Evolutionary conservation across 176 grass and related monocot genomes (phyloP).

Genomic region (Thinopyrum elongatum): DNA sequence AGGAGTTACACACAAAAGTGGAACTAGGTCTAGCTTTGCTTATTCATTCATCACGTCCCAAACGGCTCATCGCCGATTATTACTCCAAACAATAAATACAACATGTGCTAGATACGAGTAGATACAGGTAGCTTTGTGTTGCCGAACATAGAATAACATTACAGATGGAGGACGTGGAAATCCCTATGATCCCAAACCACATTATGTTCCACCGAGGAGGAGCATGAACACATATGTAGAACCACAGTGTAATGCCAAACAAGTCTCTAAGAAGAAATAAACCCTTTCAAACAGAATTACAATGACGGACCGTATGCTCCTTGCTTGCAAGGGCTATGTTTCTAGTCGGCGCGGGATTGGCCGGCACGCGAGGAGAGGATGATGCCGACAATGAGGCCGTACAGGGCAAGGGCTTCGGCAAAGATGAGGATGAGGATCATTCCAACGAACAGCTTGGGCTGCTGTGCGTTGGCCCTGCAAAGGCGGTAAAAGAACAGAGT

Average conservation of each 20-base stretch:
- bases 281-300: not conserved
- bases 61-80: conserved; percentile 18
- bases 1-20: not conserved
- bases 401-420: conserved; percentile 42
- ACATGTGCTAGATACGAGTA: not conserved
- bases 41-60: conserved; percentile 14
- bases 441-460: conserved; percentile 42
- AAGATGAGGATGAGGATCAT: conserved; percentile 55
- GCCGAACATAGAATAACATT: conserved; percentile 13
- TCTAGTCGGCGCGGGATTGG: conserved; percentile 38
- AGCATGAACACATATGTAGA: not conserved
- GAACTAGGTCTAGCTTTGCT: conserved; percentile 10
- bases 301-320: not conserved
- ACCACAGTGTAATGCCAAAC: not conserved
- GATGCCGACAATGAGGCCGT: conserved; percentile 45
- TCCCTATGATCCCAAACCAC: not conserved
- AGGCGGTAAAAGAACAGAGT: not conserved
- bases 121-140: conserved; percentile 18
- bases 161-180: not conserved
- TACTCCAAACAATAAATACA: conserved; percentile 47
- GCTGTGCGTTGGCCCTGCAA: conserved; percentile 36
- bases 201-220: not conserved
- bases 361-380: conserved; percentile 46
- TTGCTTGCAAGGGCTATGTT: not conserved
- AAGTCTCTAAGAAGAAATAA: not conserved